Evolutionary conservation across 371 early-diverging fungal genomes (phyloP).

Genomic region (Mucor racemosus): DNA sequence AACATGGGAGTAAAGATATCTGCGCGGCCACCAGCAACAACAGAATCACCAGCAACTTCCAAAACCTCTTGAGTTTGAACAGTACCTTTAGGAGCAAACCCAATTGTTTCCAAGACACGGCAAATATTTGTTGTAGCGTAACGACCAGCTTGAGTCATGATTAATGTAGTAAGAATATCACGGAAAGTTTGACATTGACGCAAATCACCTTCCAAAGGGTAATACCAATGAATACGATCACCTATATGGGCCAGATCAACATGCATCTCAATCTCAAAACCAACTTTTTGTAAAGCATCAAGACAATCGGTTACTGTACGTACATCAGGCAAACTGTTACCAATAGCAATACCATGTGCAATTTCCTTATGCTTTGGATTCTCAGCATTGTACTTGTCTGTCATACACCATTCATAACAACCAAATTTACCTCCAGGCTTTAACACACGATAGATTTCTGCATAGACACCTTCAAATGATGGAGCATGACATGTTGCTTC

Average conservation of each 20-base stretch:
- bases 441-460: slow-evolving; percentile 86
- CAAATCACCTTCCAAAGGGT: slow-evolving; percentile 73
- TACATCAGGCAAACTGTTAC: slow-evolving; percentile 88
- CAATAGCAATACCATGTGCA: slow-evolving; percentile 83
- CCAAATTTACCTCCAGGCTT: slow-evolving; percentile 92
- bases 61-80: slow-evolving; percentile 79
- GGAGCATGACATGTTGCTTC: slow-evolving; percentile 94
- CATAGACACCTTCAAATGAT: slow-evolving; percentile 81
- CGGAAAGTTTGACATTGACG: slow-evolving; percentile 63
- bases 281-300: slow-evolving; percentile 78
- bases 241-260: slow-evolving; percentile 72
- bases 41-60: slow-evolving; percentile 78
- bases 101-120: slow-evolving; percentile 74
- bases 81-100: slow-evolving; percentile 84
- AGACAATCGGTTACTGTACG: slow-evolving; percentile 70
- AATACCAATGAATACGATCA: slow-evolving; percentile 81
- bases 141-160: slow-evolving; percentile 60
- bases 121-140: slow-evolving; percentile 68
- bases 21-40: slow-evolving; percentile 77
- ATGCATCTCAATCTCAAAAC: slow-evolving; percentile 79
- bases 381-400: slow-evolving; percentile 77
- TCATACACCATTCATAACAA: slow-evolving; percentile 92
- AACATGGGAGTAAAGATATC: slow-evolving; percentile 94
- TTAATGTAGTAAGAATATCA: slow-evolving; percentile 62
- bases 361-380: slow-evolving; percentile 77